A percentile compares a stretch with the other conserved stretches of the same genome.
Conservation (phyloP, 108 stramenopile genomes). For the Seminavis robusta region DNA sequence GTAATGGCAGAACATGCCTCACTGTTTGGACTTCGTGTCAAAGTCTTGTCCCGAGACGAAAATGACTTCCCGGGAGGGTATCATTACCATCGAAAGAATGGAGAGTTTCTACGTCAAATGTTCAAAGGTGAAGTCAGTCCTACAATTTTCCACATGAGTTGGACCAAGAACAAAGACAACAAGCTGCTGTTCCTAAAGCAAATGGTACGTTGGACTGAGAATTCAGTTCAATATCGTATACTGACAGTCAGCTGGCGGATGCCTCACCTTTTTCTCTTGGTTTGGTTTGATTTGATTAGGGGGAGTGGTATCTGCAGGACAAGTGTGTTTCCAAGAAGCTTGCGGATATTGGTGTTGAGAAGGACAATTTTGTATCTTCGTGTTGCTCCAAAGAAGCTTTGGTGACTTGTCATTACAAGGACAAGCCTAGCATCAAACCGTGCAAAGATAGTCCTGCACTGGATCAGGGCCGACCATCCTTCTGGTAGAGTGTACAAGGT, state of each 20-base stretch:
- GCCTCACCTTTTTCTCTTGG: too few relatives aligned
- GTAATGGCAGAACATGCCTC: constrained; percentile 50
- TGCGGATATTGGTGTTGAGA: constrained; percentile 6
- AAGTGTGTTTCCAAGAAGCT: constrained; percentile 31
- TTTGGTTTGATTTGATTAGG: too few relatives aligned
- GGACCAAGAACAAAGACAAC: constrained; percentile 83
- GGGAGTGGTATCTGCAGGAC: constrained; percentile 68
- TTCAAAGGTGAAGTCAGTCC: constrained; percentile 12
- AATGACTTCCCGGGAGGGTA: constrained; percentile 58
- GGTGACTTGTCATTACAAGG: constrained; percentile 49
- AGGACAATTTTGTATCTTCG: constrained; percentile 13
- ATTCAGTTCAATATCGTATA: too few relatives aligned
- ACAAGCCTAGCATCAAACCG: constrained; percentile 62
- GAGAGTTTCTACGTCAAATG: constrained; percentile 6
- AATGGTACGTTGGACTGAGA: too few relatives aligned
- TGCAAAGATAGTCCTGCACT: constrained; percentile 45
- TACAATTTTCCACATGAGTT: constrained; percentile 69
- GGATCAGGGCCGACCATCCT: constrained; percentile 34
- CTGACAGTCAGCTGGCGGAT: too few relatives aligned
- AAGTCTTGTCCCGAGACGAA: constrained; percentile 46
- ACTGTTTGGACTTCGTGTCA: constrained; percentile 55
- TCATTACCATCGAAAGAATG: constrained; percentile 21
- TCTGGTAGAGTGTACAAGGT: too few relatives aligned
- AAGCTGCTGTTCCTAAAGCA: constrained; percentile 72
- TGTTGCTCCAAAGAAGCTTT: constrained; percentile 50